phyloP scores from a whole-genome alignment of 1,284 basidiomycete genomes.

The Rhodotorula sp. region DNA sequence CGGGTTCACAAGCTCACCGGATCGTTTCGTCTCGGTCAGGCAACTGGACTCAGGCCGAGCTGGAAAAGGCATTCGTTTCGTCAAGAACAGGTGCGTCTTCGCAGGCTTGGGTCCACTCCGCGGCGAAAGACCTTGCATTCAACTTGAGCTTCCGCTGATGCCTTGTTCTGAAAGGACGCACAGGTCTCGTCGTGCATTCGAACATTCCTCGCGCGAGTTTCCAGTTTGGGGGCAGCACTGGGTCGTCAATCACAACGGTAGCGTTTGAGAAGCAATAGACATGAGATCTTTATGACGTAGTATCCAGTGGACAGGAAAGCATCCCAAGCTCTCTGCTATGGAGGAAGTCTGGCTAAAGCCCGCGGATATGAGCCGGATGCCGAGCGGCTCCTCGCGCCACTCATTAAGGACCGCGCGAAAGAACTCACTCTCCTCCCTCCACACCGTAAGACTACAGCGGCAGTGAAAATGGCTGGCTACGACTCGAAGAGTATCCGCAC shows the following conservation, averaged over 20 bases:
- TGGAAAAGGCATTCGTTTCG: slow-evolving; percentile 61
- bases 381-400: background rate
- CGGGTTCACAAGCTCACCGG: slow-evolving; percentile 53
- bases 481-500: slow-evolving; percentile 47
- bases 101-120: too few relatives aligned
- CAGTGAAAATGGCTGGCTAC: slow-evolving; percentile 3
- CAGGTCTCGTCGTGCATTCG: slow-evolving; percentile 56
- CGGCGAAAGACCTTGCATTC: too few relatives aligned
- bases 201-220: slow-evolving; percentile 67
- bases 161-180: too few relatives aligned
- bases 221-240: slow-evolving; percentile 72
- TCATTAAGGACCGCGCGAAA: background rate
- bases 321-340: background rate
- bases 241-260: slow-evolving; percentile 68
- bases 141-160: background rate
- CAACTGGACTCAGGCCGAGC: slow-evolving; percentile 83
- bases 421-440: background rate
- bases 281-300: too few relatives aligned
- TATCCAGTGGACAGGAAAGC: too few relatives aligned
- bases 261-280: slow-evolving; percentile 61
- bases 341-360: too few relatives aligned
- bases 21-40: slow-evolving; percentile 51
- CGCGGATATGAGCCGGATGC: too few relatives aligned
- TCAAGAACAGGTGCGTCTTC: slow-evolving; percentile 52
- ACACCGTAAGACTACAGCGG: background rate